These are phyloP conservation scores for Jatropha podagrica DNA, from an alignment of 441 rosid genomes.

Conservation along the genomic window DNA sequence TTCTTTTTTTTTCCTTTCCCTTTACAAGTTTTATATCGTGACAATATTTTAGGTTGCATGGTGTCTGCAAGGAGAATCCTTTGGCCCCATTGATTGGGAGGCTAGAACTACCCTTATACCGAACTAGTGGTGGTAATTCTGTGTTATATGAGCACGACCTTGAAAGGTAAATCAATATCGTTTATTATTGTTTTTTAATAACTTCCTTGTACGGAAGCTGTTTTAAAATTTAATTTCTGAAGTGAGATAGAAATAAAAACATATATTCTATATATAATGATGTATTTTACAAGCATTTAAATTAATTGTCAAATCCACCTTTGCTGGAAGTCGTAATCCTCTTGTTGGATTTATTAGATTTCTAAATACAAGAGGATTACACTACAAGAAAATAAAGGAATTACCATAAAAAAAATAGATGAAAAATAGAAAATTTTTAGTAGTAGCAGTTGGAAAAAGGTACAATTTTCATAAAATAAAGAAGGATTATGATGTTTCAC, in stretches of 20 bases:
- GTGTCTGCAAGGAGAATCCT: slow-evolving; percentile 93
- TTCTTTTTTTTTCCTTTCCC: background rate
- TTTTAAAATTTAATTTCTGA: background rate
- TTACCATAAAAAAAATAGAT: no score
- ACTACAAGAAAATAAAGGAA: no score
- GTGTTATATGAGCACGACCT: slow-evolving; percentile 95
- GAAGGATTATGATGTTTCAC: background rate
- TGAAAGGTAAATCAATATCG: slow-evolving; percentile 58
- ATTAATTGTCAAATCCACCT: no score
- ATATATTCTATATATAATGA: background rate
- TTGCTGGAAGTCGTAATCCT: no score
- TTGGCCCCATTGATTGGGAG: slow-evolving; percentile 85
- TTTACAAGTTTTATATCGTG: slow-evolving; percentile 9
- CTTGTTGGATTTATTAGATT: no score
- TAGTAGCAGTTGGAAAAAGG: no score
- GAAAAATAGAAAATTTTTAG: no score
- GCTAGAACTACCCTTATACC: slow-evolving; percentile 86
- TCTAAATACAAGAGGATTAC: no score
- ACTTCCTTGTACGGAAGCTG: background rate
- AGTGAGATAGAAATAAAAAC: background rate
- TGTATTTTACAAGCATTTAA: no score
- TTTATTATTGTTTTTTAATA: background rate
- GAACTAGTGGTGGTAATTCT: slow-evolving; percentile 95
- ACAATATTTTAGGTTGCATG: slow-evolving; percentile 74
- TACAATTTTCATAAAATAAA: background rate